phyloP scores from a whole-genome alignment of 108 stramenopile species.

The Skeletonema costatum region DNA sequence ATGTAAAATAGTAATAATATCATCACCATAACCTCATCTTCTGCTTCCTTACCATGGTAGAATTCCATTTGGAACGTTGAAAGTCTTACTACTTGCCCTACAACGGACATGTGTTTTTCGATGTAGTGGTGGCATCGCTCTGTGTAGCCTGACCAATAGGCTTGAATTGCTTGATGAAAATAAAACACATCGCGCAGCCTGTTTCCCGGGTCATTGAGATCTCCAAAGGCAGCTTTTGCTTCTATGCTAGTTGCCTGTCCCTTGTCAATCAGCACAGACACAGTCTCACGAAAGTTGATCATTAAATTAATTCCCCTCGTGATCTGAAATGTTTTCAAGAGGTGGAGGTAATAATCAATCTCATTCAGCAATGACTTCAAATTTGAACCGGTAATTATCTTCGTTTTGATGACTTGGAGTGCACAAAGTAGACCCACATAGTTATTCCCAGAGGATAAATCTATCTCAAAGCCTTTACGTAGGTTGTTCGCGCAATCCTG shows the following conservation, averaged over 20 bases:
- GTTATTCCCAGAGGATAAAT: conserved; percentile 13
- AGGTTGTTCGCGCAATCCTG: neutral
- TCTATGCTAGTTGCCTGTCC: neutral
- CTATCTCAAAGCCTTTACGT: conserved; percentile 9
- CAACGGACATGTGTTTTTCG: neutral
- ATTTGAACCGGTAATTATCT: conserved; percentile 11
- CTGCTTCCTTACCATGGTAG: neutral
- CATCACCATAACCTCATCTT: neutral
- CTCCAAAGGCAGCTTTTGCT: neutral
- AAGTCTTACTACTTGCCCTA: neutral
- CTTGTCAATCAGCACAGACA: conserved; percentile 13
- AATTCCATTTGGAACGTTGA: neutral
- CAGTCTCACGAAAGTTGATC: conserved; percentile 18
- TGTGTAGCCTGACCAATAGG: conserved; percentile 17
- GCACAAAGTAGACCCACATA: conserved; percentile 1
- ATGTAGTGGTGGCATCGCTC: neutral
- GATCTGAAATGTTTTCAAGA: neutral
- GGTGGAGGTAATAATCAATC: conserved; percentile 25
- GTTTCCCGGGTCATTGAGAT: neutral
- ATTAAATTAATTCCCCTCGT: neutral
- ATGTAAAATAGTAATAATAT: no score
- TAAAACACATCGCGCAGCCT: neutral
- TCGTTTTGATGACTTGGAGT: neutral
- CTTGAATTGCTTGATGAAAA: conserved; percentile 4
- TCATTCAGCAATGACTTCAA: conserved; percentile 12